Evolutionary conservation across 176 grass and related monocot species (phyloP).

Genomic region (Juncus inflexus): DNA sequence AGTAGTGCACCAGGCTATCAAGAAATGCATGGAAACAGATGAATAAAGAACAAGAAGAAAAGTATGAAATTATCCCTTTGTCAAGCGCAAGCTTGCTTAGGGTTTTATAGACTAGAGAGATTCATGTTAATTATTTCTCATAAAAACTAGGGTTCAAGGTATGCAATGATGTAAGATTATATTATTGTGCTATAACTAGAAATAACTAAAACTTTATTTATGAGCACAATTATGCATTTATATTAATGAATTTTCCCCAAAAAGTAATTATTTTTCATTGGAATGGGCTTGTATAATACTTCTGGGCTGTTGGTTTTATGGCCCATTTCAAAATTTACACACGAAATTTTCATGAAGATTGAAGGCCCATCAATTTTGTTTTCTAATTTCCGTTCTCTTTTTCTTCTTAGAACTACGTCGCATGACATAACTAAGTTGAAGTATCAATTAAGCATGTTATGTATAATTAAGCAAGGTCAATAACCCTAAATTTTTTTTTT

Average conservation of each 20-base stretch:
- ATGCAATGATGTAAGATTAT: no score
- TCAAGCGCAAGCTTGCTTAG: constrained; percentile 26
- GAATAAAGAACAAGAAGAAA: constrained; percentile 6
- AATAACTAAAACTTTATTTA: not conserved
- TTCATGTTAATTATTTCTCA: no score
- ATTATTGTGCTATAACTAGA: no score
- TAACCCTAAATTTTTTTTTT: not conserved
- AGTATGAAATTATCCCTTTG: constrained; percentile 11
- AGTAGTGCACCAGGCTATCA: constrained; percentile 49
- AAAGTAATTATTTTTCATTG: no score
- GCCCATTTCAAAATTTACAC: not conserved
- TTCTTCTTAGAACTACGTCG: no score
- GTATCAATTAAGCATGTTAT: not conserved
- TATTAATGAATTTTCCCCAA: not conserved
- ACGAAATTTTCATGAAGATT: not conserved
- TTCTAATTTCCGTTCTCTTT: not conserved
- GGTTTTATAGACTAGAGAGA: not conserved
- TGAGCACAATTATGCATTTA: not conserved
- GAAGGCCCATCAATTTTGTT: not conserved
- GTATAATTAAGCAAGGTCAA: not conserved
- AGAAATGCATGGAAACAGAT: constrained; percentile 32
- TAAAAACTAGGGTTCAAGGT: no score
- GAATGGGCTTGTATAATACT: no score
- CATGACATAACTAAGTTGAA: no score
- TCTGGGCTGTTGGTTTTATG: not conserved